Evolutionary conservation across 2,329 filamentous ascomycete genomes (phyloP).

Genomic region (Verticillium isaacii): DNA sequence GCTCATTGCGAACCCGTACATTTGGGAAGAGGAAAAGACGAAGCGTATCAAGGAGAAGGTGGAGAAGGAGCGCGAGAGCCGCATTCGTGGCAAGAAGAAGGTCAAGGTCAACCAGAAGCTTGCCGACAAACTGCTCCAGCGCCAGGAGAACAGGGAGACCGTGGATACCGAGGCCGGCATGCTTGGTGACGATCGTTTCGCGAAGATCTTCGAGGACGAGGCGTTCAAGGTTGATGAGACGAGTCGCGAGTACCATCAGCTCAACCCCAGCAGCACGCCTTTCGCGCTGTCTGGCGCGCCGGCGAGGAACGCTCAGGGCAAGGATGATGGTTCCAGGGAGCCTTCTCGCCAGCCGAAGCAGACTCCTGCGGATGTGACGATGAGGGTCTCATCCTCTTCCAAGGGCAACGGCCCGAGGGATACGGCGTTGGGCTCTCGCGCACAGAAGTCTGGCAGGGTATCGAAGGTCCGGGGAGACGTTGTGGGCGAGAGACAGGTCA

Average conservation of each 20-base stretch:
- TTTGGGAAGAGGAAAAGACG: constrained; percentile 86
- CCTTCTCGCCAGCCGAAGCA: constrained; percentile 14
- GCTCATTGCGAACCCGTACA: constrained; percentile 87
- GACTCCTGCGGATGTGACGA: constrained; percentile 33
- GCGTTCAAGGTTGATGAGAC: constrained; percentile 90
- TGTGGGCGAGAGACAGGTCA: constrained; percentile 62
- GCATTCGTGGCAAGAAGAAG: constrained; percentile 93
- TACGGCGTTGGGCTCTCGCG: constrained; percentile 51
- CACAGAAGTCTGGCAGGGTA: constrained; percentile 43
- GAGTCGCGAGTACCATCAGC: constrained; percentile 77
- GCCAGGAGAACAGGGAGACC: constrained; percentile 54
- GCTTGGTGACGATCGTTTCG: constrained; percentile 82
- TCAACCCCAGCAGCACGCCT: constrained; percentile 75
- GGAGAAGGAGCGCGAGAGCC: constrained; percentile 90
- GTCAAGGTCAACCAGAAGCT: constrained; percentile 90
- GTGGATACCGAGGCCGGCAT: constrained; percentile 60
- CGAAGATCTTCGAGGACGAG: constrained; percentile 83
- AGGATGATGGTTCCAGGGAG: constrained; percentile 14
- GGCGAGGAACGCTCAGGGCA: constrained; percentile 3
- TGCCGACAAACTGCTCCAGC: constrained; percentile 68
- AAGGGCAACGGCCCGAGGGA: constrained; percentile 58
- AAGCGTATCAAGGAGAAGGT: constrained; percentile 94
- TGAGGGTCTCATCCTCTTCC: constrained; percentile 66
- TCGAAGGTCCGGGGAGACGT: constrained; percentile 44
- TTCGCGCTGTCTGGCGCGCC: constrained; percentile 4